These are phyloP conservation scores for Penicillium sp. DNA, from an alignment of 2,329 filamentous ascomycete genomes.

Conservation along the genomic window DNA sequence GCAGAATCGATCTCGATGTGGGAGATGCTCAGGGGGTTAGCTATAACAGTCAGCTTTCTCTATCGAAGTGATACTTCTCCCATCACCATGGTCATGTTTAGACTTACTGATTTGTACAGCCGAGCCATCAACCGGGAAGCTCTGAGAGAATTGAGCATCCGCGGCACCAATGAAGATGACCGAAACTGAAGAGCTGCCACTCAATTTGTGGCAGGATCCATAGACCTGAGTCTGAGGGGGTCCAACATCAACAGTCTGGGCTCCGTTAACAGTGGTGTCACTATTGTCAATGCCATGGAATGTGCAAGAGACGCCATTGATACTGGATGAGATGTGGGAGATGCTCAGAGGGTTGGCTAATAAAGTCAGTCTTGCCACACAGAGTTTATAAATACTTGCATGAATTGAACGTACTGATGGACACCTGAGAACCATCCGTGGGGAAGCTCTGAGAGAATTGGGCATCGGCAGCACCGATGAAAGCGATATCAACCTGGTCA, in stretches of 20 bases:
- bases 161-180: slow-evolving; percentile 25
- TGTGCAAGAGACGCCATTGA: slow-evolving; percentile 23
- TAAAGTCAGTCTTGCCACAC: neutral
- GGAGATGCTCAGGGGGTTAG: slow-evolving; percentile 25
- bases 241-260: slow-evolving; percentile 29
- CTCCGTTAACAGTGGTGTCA: slow-evolving; percentile 27
- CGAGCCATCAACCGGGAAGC: slow-evolving; percentile 19
- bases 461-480: slow-evolving; percentile 31
- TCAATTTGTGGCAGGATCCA: slow-evolving; percentile 21
- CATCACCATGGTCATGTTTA: neutral
- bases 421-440: slow-evolving; percentile 19
- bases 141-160: slow-evolving; percentile 19
- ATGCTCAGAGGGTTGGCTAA: slow-evolving; percentile 32
- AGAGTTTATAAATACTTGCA: neutral
- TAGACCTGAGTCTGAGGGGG: slow-evolving; percentile 34
- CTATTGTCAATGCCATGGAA: slow-evolving; percentile 31
- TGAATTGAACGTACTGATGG: slow-evolving; percentile 22
- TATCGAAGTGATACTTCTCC: neutral
- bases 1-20: slow-evolving; percentile 17
- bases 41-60: slow-evolving; percentile 14
- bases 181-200: slow-evolving; percentile 4
- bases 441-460: slow-evolving; percentile 28
- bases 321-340: slow-evolving; percentile 26
- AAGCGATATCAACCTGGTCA: slow-evolving; percentile 22
- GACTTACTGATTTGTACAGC: slow-evolving; percentile 20